Conservation (phyloP, 805 yeast genomes). For the Lipomyces japonicus region DNA sequence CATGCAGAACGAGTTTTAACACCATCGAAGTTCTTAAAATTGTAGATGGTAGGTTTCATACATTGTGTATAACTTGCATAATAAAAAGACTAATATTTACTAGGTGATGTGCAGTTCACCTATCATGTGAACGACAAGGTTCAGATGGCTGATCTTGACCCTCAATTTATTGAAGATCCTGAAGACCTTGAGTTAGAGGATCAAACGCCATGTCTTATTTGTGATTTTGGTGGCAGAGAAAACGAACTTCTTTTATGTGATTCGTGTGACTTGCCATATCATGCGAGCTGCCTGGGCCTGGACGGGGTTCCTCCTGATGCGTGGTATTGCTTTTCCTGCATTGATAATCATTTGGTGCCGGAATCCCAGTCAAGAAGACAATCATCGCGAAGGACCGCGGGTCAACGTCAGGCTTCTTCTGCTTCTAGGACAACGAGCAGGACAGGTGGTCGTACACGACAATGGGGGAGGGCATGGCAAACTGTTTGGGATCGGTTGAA, state of each 20-base stretch:
- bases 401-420: neutral
- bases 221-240: conserved; percentile 32
- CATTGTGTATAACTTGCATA: conserved; percentile 20
- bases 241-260: conserved; percentile 35
- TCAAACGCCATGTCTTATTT: conserved; percentile 30
- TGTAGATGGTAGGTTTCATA: conserved; percentile 21
- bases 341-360: conserved; percentile 26
- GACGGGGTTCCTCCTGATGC: conserved; percentile 34
- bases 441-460: conserved; percentile 2
- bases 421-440: neutral
- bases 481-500: conserved; percentile 25
- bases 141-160: conserved; percentile 17
- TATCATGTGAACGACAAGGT: conserved; percentile 22
- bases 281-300: conserved; percentile 35
- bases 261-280: conserved; percentile 36
- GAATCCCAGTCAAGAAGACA: conserved; percentile 5
- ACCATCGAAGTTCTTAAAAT: conserved; percentile 38
- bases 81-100: conserved; percentile 9
- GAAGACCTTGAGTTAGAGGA: conserved; percentile 12
- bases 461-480: conserved; percentile 29
- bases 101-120: conserved; percentile 9
- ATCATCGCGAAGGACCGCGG: neutral
- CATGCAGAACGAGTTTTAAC: conserved; percentile 51
- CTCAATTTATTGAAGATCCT: conserved; percentile 1
- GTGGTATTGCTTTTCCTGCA: conserved; percentile 38